phyloP scores from a whole-genome alignment of 1,284 basidiomycete species.

The Cryptococcus floricola region DNA sequence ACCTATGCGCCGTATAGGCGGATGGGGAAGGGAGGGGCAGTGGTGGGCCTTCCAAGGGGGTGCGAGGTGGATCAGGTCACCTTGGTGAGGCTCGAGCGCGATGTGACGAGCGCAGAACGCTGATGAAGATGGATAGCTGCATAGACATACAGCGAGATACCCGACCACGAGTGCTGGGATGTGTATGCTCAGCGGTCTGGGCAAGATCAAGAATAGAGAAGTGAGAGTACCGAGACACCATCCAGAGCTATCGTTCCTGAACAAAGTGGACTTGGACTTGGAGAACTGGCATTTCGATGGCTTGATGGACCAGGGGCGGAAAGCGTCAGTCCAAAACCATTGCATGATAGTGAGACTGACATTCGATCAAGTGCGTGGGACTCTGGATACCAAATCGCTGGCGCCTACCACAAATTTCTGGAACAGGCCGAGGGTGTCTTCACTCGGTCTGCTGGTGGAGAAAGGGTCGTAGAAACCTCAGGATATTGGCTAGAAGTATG shows the following conservation, averaged over 20 bases:
- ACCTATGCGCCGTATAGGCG: conserved; percentile 34
- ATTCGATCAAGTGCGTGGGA: conserved; percentile 24
- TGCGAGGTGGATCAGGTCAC: conserved; percentile 44
- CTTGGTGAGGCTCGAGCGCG: conserved; percentile 25
- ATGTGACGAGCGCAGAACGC: neutral
- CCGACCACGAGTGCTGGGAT: conserved; percentile 59
- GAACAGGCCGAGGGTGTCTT: conserved; percentile 56
- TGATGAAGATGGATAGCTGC: conserved; percentile 57
- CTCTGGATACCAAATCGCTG: conserved; percentile 24
- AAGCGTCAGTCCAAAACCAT: conserved; percentile 57
- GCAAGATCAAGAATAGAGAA: conserved; percentile 49
- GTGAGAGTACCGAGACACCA: conserved; percentile 34
- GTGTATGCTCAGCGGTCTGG: conserved; percentile 53
- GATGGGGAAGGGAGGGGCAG: conserved; percentile 20
- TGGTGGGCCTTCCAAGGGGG: conserved; percentile 29
- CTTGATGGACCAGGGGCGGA: conserved; percentile 65
- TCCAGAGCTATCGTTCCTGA: conserved; percentile 59
- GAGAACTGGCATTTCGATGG: conserved; percentile 53
- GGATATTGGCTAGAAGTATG: conserved; percentile 65
- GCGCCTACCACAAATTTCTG: conserved; percentile 41
- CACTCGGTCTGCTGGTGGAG: conserved; percentile 60
- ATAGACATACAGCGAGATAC: conserved; percentile 76
- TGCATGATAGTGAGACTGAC: neutral
- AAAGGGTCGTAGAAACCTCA: conserved; percentile 64
- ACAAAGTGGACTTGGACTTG: conserved; percentile 61